Evolutionary conservation across 1,284 basidiomycete species (phyloP), one percentile per base, ranked within the genome.

Genomic region (Leccinum pachyderme): DNA sequence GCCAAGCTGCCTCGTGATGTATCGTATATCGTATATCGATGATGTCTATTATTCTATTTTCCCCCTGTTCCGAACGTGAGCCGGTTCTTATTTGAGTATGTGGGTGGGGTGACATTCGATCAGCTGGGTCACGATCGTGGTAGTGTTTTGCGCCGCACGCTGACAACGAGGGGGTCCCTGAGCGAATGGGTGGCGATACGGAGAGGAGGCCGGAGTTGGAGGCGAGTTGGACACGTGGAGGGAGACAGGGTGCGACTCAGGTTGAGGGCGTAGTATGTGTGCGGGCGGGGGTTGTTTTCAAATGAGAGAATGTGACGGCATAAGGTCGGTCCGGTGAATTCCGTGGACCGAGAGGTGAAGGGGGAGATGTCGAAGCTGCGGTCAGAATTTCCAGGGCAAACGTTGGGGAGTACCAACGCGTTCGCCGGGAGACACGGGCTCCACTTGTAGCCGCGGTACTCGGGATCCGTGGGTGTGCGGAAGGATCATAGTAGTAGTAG

Each of bases 111-210:
- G 27, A 43, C 45, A 48, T 45, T 47, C 57, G 57, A 66, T 66
- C 55, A 35, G n/a, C 8, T 32, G 4, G 44, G 13, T 61, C 49
- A 49, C 49, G 46, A 46, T 55, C 49, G 47, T 52, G 52, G 51
- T 44, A 47, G 33, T 28, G 25, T 47, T 51, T 47, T 18, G 44
- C 48, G 49, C 60, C 64, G 62, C 63, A 39, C 64, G 68, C 45
- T 56, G 47, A 49, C 65, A 69, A 67, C 49, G 66, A 67, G 39
- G 45, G n/a, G 41, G 25, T 48, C 32, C 31, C 49, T 45, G 49
- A 53, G 31, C 39, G 43, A 51, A 52, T 45, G 33, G 7, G 56
- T 61, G 47, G 48, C 46, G 41, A 49, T 51, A 31, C 32, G 32
- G 37, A 50, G 41, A 59, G 49, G 33, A 62, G 39, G 41, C 52